phyloP scores from a whole-genome alignment of 192 early-diverging fungal genomes.

The Allomyces macrogynus region DNA sequence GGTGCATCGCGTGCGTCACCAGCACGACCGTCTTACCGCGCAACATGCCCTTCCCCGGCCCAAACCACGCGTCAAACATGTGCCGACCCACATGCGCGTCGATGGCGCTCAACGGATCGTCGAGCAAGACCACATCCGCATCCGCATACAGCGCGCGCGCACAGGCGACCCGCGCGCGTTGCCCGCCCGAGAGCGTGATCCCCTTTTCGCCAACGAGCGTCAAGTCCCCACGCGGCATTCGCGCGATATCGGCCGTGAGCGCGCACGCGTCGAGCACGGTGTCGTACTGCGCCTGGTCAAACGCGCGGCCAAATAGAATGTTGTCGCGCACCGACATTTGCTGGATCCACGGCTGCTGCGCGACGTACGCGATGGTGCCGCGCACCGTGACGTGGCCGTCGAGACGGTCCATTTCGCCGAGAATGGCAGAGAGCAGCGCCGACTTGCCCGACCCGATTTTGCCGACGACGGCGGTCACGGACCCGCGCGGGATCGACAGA shows the following conservation, averaged over 20 bases:
- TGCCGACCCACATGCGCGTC: constrained; percentile 39
- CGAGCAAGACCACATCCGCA: constrained; percentile 46
- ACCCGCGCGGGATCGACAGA: background rate
- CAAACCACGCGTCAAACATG: constrained; percentile 38
- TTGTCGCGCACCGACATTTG: constrained; percentile 43
- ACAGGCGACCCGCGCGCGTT: constrained; percentile 39
- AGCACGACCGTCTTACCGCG: constrained; percentile 9
- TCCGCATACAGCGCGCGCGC: constrained; percentile 47
- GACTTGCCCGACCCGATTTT: constrained; percentile 10
- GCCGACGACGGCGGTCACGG: constrained; percentile 16
- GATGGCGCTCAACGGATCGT: constrained; percentile 50
- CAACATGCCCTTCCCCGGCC: constrained; percentile 3
- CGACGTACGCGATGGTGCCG: constrained; percentile 29
- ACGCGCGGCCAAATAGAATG: constrained; percentile 39
- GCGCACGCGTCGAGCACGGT: constrained; percentile 33
- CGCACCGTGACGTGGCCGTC: constrained; percentile 17
- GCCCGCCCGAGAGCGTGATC: constrained; percentile 38
- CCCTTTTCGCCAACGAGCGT: constrained; percentile 46
- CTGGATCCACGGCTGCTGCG: constrained; percentile 49
- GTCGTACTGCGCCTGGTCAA: constrained; percentile 28
- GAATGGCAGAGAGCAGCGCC: constrained; percentile 9
- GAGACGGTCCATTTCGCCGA: constrained; percentile 15
- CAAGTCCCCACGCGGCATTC: constrained; percentile 29
- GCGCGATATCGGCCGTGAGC: constrained; percentile 26
- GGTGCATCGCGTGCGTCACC: constrained; percentile 15